Evolutionary conservation across 2,329 filamentous ascomycete genomes (phyloP).

Genomic region (Scleromitrula shiraiana): DNA sequence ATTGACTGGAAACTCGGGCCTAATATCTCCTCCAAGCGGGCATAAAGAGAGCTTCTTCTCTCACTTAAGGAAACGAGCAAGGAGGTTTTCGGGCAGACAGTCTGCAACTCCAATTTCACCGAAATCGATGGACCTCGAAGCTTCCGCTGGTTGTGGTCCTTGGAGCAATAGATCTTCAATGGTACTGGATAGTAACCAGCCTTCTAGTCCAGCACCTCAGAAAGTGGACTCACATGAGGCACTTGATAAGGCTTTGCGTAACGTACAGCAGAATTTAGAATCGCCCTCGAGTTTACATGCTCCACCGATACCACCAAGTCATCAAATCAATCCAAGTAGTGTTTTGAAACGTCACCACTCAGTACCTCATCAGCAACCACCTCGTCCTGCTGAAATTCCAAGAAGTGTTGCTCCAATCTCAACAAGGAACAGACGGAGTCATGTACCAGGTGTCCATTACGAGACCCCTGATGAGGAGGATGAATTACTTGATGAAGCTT

Average conservation of each 20-base stretch:
- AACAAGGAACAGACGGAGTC: constrained; percentile 69
- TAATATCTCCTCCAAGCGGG: constrained; percentile 67
- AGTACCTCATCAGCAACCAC: constrained; percentile 49
- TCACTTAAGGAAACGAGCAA: constrained; percentile 85
- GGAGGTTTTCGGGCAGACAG: constrained; percentile 85
- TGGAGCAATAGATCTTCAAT: constrained; percentile 88
- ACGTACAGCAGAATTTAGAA: constrained; percentile 44
- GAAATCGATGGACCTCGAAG: constrained; percentile 77
- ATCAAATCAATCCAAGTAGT: constrained; percentile 42
- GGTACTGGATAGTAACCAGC: constrained; percentile 52
- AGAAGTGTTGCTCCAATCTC: constrained; percentile 56
- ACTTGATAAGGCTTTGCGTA: constrained; percentile 49
- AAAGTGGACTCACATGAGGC: constrained; percentile 53
- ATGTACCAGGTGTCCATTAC: constrained; percentile 71
- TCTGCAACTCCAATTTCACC: constrained; percentile 68
- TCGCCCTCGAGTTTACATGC: constrained; percentile 28
- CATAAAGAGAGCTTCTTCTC: constrained; percentile 98
- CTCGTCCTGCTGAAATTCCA: constrained; percentile 52
- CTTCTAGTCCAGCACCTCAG: constrained; percentile 37
- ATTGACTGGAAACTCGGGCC: constrained; percentile 66
- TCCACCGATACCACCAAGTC: constrained; percentile 43
- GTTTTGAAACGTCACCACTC: constrained; percentile 59
- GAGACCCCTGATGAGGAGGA: constrained; percentile 96
- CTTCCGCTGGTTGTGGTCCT: constrained; percentile 83
- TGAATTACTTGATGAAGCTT: constrained; percentile 83